Conservation (phyloP, 352 stramenopile genomes). For the Globisporangium orthogonon region DNA sequence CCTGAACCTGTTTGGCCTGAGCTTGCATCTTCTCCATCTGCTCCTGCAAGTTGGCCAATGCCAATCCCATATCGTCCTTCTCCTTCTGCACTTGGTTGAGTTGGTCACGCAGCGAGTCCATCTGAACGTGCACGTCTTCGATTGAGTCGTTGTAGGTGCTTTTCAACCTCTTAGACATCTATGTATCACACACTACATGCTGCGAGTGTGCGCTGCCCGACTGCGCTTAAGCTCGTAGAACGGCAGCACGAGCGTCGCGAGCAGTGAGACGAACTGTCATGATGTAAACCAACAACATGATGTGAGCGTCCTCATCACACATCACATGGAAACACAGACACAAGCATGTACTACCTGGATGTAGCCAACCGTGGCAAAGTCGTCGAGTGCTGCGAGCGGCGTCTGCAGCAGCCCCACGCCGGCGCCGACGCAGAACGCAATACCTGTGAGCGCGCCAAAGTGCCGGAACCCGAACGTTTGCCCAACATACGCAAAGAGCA, state of each 20-base stretch:
- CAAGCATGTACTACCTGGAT: constrained; percentile 53
- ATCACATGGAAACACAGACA: constrained; percentile 2
- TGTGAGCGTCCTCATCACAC: neutral
- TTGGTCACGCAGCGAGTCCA: constrained; percentile 34
- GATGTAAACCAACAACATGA: neutral
- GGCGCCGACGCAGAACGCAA: constrained; percentile 66
- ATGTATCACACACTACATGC: too few relatives aligned
- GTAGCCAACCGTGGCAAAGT: constrained; percentile 36
- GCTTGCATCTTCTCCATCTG: constrained; percentile 39
- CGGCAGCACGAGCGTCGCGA: constrained; percentile 40
- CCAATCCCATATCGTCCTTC: constrained; percentile 42
- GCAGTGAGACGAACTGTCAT: constrained; percentile 33
- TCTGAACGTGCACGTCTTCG: constrained; percentile 47
- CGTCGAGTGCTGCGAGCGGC: constrained; percentile 40
- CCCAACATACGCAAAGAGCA: constrained; percentile 78
- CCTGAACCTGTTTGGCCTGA: constrained; percentile 27
- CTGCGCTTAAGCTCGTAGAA: constrained; percentile 37
- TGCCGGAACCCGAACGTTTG: constrained; percentile 81
- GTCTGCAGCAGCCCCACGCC: constrained; percentile 60
- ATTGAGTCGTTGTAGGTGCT: constrained; percentile 36
- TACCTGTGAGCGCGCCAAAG: constrained; percentile 75
- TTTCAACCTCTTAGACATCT: too few relatives aligned
- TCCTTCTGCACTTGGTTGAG: constrained; percentile 36
- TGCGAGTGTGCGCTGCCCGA: neutral
- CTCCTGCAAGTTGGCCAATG: constrained; percentile 40